Evolutionary conservation across 1,139 yeast species (phyloP), one percentile per base, ranked within the genome.

Genomic region (Kodamaea suecica): DNA sequence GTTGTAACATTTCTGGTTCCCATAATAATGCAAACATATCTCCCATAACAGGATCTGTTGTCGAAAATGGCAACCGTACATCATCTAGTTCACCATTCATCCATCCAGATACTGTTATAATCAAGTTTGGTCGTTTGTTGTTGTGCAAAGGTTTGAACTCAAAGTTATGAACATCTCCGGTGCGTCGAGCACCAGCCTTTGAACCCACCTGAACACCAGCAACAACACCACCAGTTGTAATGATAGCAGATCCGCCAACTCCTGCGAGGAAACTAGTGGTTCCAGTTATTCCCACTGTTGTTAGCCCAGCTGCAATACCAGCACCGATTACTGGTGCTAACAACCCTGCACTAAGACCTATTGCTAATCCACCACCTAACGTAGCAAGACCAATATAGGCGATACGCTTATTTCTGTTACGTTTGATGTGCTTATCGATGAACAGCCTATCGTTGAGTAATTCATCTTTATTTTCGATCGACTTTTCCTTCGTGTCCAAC

Each of bases 321-420:
- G 97, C 97, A 30, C 98, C 98, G 51, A 94, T 94, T 4, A 94
- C 95, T 0, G 99, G 99, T 0, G 98, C 98, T 33, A 94, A 66
- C 31, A 94, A 62, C 3, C 99, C 99, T 10, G 96, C 97, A 37
- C 97, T 86, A 20, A 94, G 67, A 2, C 98, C 98, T 40, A 94
- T 78, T 2, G 95, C 95, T 20, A 94, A 67, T 0, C 96, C 90
- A 1, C 99, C 99, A 11, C 98, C 97, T n/a, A 90, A 71, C 3
- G 97, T 92, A 0, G 98, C 99, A 38, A 94, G 64, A 0, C 98
- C 98, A 44, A 94, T 87, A 53, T 86, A 87, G 39, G 90, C 84
- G 56, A 86, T 66, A 50, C 92, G 81, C 51, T 73, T 81, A 42
- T 74, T 76, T 44, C 73, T 73, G 31, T 82, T 78, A 47, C 68